Evolutionary conservation across 1,284 basidiomycete genomes (phyloP), one percentile per base, ranked within the genome.

Genomic region (Abortiporus biennis): DNA sequence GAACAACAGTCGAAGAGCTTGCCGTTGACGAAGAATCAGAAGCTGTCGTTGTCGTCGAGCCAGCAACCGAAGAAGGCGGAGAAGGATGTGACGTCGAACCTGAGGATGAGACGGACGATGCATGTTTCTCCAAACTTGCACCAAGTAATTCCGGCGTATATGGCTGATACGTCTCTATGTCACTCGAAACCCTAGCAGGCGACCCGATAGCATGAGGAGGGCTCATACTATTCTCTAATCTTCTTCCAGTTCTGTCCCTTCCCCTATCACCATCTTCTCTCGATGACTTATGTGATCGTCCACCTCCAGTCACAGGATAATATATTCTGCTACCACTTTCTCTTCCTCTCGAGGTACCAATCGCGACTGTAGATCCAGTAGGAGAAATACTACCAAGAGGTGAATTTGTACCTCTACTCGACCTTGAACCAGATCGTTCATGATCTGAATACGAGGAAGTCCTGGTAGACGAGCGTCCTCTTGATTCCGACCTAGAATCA

Each of bases 311-410:
- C 8, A 27, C 11, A 30, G 12, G 37, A 39, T 34, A 16, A n/a
- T n/a, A n/a, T n/a, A n/a, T n/a, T 16, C 54, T 13, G 53, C 57
- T 17, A 47, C 61, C 50, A 50, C 63, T 45, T 46, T 51, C 32
- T 50, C 62, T 49, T 61, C 51, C 55, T 31, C 49, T 40, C 30
- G 57, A 64, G 29, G 45, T 53, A 15, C 51, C 64, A 29, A 67
- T 49, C n/a, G 52, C 68, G 6, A 66, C 49, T 20, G 56, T 54
- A 29, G 61, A 42, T 9, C 64, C 73, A 3, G 81, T 78, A 4
- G 80, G 81, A 16, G 77, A 80, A 38, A 80, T 58, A 47, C 76
- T 79, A 6, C 78, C 80, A 25, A 80, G 54, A 3, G 79, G 73
- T 37, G 72, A 74, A 44, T 62, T 62, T 31, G 61, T 58, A 25